Conservation (phyloP, 2,329 filamentous ascomycete genomes). For the Chrysoporthe puriensis region DNA sequence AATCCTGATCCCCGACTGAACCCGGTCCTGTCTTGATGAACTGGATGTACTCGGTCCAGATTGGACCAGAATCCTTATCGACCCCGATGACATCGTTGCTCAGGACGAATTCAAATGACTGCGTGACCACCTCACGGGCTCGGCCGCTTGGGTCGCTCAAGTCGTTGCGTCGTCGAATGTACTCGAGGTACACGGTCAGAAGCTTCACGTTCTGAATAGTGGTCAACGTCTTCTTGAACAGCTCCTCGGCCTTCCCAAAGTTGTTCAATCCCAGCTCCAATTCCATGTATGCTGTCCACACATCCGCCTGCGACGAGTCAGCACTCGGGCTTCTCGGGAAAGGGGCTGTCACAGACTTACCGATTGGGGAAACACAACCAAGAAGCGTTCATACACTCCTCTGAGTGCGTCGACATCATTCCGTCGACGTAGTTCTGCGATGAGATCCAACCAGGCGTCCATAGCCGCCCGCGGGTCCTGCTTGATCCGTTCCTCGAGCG, state of each 20-base stretch:
- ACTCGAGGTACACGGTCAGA: constrained; percentile 93
- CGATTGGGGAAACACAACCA: constrained; percentile 85
- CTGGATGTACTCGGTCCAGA: constrained; percentile 95
- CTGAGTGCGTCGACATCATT: constrained; percentile 83
- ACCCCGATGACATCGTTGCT: constrained; percentile 74
- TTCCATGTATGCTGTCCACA: constrained; percentile 87
- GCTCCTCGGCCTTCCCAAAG: constrained; percentile 75
- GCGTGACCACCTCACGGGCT: constrained; percentile 77
- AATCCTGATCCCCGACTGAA: constrained; percentile 79
- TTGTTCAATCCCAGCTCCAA: constrained; percentile 91
- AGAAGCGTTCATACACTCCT: constrained; percentile 80
- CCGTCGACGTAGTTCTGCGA: constrained; percentile 80
- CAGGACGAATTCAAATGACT: constrained; percentile 91
- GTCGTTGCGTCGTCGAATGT: constrained; percentile 89
- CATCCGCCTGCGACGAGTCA: constrained; percentile 70
- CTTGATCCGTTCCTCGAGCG: constrained; percentile 84
- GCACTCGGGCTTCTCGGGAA: constrained; percentile 20
- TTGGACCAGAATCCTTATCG: constrained; percentile 84
- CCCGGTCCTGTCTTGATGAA: constrained; percentile 91
- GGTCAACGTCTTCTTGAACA: constrained; percentile 81
- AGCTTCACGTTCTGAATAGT: constrained; percentile 81
- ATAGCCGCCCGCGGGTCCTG: constrained; percentile 92
- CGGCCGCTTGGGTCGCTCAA: constrained; percentile 78
- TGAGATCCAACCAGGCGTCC: constrained; percentile 87
- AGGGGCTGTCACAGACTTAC: constrained; percentile 62